phyloP scores from a whole-genome alignment of 768 basidiomycete species.

The Termitomyces sp. region DNA sequence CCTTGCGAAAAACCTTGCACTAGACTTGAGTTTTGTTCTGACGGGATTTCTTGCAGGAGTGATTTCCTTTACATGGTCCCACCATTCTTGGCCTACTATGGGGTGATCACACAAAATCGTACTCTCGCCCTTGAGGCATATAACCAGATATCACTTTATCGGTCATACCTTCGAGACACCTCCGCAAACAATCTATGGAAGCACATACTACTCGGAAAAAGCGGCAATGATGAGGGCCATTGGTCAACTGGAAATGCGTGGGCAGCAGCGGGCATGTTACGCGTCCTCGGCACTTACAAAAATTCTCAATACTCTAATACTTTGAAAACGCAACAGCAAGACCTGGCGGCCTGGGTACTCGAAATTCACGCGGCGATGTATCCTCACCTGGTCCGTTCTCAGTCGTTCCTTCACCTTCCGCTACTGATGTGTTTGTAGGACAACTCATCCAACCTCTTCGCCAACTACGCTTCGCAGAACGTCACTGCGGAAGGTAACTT shows the following conservation, averaged over 20 bases:
- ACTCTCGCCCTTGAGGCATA: slow-evolving; percentile 60
- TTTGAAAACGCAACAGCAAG: slow-evolving; percentile 45
- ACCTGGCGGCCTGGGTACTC: slow-evolving; percentile 57
- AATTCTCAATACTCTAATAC: slow-evolving; percentile 47
- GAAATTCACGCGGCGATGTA: slow-evolving; percentile 79
- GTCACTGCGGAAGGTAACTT: slow-evolving; percentile 42
- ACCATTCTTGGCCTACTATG: slow-evolving; percentile 85
- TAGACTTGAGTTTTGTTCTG: background rate
- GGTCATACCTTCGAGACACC: slow-evolving; percentile 53
- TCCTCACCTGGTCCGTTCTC: slow-evolving; percentile 41
- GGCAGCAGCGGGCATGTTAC: slow-evolving; percentile 85
- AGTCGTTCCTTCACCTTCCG: background rate
- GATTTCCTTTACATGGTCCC: slow-evolving; percentile 86
- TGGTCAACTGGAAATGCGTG: slow-evolving; percentile 90
- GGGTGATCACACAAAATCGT: slow-evolving; percentile 49
- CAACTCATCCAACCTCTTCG: slow-evolving; percentile 40
- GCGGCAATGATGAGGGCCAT: slow-evolving; percentile 55
- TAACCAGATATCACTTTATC: slow-evolving; percentile 68
- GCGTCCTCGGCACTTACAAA: slow-evolving; percentile 72
- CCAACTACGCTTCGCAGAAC: slow-evolving; percentile 63
- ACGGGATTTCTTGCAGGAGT: slow-evolving; percentile 37
- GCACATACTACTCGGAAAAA: slow-evolving; percentile 60
- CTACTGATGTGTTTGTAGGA: slow-evolving; percentile 27
- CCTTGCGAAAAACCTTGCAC: background rate
- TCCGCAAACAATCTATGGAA: slow-evolving; percentile 58